Percentiles rank a stretch among this genome's conserved stretches.
Conservation (phyloP, 139 green algal species). For the Volvox reticuliferus region DNA sequence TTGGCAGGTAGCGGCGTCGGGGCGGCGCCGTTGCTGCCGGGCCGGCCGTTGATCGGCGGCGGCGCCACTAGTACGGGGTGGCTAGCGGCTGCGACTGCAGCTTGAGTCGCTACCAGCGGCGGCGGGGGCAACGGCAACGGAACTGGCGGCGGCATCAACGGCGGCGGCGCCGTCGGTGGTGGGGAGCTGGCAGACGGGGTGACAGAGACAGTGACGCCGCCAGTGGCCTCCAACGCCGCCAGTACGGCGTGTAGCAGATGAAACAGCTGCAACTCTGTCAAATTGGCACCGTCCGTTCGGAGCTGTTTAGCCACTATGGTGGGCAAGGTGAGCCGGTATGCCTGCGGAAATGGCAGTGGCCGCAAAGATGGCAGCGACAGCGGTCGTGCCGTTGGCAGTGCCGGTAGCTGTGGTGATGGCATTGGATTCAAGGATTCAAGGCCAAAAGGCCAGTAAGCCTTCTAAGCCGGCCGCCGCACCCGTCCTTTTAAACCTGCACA, state of each 20-base stretch:
- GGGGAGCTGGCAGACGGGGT: not conserved
- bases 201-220: not conserved
- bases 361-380: not conserved
- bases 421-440: too few species aligned
- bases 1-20: conserved; percentile 27
- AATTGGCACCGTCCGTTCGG: conserved; percentile 21
- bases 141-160: not conserved
- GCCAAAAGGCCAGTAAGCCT: too few species aligned
- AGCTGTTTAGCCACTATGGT: conserved; percentile 23
- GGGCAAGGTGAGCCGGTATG: conserved; percentile 29
- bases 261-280: conserved; percentile 43
- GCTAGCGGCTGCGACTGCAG: not conserved
- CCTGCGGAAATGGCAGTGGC: not conserved
- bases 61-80: not conserved
- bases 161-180: not conserved
- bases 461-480: too few species aligned
- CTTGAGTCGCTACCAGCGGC: conserved; percentile 30
- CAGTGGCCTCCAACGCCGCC: conserved; percentile 34
- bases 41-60: not conserved
- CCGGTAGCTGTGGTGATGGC: too few species aligned
- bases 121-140: conserved; percentile 24
- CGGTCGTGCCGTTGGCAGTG: not conserved
- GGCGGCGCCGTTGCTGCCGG: conserved; percentile 30
- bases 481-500: too few species aligned
- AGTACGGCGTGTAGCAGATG: conserved; percentile 38